A percentile compares a stretch with the other conserved stretches of the same genome.
phyloP scores from a whole-genome alignment of 2,329 filamentous ascomycete species.

The Immersiporthe knoxdaviesiana region DNA sequence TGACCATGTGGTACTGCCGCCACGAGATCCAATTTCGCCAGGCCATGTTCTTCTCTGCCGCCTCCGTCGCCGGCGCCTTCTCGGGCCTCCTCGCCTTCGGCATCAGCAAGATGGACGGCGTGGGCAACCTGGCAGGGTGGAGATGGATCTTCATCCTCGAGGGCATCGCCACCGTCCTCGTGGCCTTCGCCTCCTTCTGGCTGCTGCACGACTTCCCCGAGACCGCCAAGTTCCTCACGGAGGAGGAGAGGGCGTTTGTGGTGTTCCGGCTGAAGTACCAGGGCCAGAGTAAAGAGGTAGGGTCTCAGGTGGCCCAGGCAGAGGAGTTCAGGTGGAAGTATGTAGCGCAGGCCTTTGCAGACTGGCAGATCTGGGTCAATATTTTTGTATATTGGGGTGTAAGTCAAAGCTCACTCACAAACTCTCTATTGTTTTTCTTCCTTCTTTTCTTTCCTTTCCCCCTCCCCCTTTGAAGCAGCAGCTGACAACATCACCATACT shows the following conservation, averaged over 20 bases:
- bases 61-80: constrained; percentile 78
- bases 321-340: constrained; percentile 79
- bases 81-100: constrained; percentile 61
- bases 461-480: background rate
- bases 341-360: constrained; percentile 71
- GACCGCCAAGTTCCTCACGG: constrained; percentile 72
- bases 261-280: constrained; percentile 66
- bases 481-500: background rate
- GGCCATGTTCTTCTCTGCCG: constrained; percentile 82
- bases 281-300: constrained; percentile 48
- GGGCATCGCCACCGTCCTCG: constrained; percentile 47
- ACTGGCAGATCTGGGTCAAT: constrained; percentile 76
- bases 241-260: constrained; percentile 72
- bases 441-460: constrained; percentile 29
- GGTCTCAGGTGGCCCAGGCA: constrained; percentile 57
- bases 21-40: constrained; percentile 59
- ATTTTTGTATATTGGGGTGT: constrained; percentile 68
- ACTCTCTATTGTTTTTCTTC: constrained; percentile 35
- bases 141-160: constrained; percentile 61
- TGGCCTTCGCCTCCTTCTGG: constrained; percentile 65
- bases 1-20: constrained; percentile 64
- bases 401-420: constrained; percentile 42
- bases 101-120: constrained; percentile 50
- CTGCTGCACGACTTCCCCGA: constrained; percentile 81
- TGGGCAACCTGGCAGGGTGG: constrained; percentile 48